These are phyloP conservation scores for Gynandropsis gynandra DNA, from an alignment of 345 rosid species.

Conservation along the genomic window DNA sequence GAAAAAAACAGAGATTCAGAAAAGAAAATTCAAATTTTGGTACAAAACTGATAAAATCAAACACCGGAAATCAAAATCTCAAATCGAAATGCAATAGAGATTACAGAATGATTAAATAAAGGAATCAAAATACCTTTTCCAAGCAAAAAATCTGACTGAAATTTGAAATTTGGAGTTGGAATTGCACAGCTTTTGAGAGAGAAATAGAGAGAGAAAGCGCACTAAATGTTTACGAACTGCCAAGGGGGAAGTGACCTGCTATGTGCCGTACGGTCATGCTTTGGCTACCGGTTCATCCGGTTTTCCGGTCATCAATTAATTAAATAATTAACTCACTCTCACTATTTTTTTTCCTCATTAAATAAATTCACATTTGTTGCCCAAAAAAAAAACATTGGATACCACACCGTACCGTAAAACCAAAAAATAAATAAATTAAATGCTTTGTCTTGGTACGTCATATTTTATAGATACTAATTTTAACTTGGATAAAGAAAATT, in stretches of 20 bases:
- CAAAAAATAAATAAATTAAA: too few species aligned
- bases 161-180: conserved; percentile 1
- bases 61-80: neutral
- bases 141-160: conserved; percentile 1
- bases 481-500: too few species aligned
- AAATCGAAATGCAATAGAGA: neutral
- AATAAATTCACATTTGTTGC: neutral
- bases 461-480: too few species aligned
- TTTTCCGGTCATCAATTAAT: conserved; percentile 10
- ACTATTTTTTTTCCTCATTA: neutral
- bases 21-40: neutral
- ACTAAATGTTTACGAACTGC: conserved; percentile 76
- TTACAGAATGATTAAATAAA: neutral
- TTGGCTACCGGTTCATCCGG: conserved; percentile 25
- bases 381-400: too few species aligned
- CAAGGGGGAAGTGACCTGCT: conserved; percentile 42
- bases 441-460: too few species aligned
- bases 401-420: too few species aligned
- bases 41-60: neutral
- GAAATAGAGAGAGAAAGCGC: conserved; percentile 22
- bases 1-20: neutral
- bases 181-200: conserved; percentile 35
- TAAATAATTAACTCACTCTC: neutral
- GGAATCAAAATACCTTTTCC: conserved; percentile 9
- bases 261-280: conserved; percentile 37